Base-by-base conservation (phyloP, 352 stramenopile genomes). In the Phytopythium cucurbitacearum region DNA sequence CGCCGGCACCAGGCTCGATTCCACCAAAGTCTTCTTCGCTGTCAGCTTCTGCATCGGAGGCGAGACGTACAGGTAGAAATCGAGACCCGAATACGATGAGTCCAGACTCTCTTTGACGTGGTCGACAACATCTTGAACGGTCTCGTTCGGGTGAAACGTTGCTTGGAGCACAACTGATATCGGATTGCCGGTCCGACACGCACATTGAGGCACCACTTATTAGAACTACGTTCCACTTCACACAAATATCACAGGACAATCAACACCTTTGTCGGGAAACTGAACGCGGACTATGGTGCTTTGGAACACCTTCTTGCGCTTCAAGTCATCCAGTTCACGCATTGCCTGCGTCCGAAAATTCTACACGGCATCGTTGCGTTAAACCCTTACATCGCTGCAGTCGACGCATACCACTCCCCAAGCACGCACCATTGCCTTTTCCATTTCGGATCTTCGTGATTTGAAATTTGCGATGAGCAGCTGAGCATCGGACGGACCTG, bases 321-420 rank as follows among this genome's bases (percentile, higher is more conserved):
- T 89, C 0, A 95, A 68, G 35, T 93, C 79, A 32, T 95, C 86
- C 4, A 95, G 69, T 35, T 95, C 84, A 10, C 86, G 86, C 86
- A 95, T 95, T 11, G 84, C 84, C 61, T 85, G 71, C 12, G 86
- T 95, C 34, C 79, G 80, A 40, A 95, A 95, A 33, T 86, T 91
- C 82, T 94, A 11, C 7, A 40, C 12, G 13, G n/a, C 32, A 47
- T n/a, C 56, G 41, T 49, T 8, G 44, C 45, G 40, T 33, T 21
- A 35, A 48, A 37, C 4, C 9, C 21, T 48, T n/a, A 37, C 42
- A 43, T 21, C 7, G 2, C 21, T 34, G 48, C 13, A 15, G 15
- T 28, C 35, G 28, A 15, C 12, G 50, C 3, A 59, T 35, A 44
- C 43, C 21, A 51, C 0, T 62, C 21, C 21, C 21, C 21, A 21